These are phyloP conservation scores for Scleroderma bovista DNA, from an alignment of 768 basidiomycete genomes.

Conservation along the genomic window DNA sequence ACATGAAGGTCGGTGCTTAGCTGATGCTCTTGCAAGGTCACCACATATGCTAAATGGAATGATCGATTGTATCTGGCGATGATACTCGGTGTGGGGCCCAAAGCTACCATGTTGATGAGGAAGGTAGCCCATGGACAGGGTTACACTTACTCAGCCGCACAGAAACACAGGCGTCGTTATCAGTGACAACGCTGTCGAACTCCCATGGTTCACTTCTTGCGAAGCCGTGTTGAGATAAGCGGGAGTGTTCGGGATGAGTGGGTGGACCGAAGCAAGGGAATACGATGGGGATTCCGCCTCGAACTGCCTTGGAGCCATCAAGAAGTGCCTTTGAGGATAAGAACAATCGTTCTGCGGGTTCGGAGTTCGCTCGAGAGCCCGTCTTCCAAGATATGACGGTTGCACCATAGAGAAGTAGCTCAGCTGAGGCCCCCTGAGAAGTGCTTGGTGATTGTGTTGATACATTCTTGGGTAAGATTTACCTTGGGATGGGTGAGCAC, in stretches of 20 bases:
- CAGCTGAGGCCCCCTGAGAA: slow-evolving; percentile 55
- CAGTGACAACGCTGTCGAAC: slow-evolving; percentile 56
- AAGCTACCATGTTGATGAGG: slow-evolving; percentile 34
- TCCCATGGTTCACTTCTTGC: slow-evolving; percentile 76
- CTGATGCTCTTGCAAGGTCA: slow-evolving; percentile 69
- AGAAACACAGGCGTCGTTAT: slow-evolving; percentile 68
- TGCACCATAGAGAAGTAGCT: slow-evolving; percentile 76
- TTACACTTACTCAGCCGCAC: slow-evolving; percentile 62
- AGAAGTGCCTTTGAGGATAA: slow-evolving; percentile 73
- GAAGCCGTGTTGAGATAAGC: slow-evolving; percentile 86
- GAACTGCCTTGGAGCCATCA: slow-evolving; percentile 76
- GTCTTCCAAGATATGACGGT: slow-evolving; percentile 85
- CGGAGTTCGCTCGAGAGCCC: slow-evolving; percentile 28
- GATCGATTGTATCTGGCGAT: slow-evolving; percentile 49
- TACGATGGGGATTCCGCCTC: slow-evolving; percentile 54
- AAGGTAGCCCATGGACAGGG: neutral
- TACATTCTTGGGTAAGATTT: neutral
- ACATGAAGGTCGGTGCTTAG: slow-evolving; percentile 80
- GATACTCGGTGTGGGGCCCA: slow-evolving; percentile 60
- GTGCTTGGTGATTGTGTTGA: neutral
- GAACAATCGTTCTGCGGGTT: slow-evolving; percentile 66
- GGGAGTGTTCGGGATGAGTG: slow-evolving; percentile 61
- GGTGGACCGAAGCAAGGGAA: slow-evolving; percentile 92
- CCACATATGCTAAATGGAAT: slow-evolving; percentile 76
- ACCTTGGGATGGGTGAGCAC: slow-evolving; percentile 63